These are phyloP conservation scores for Lachnellula hyalina DNA, from an alignment of 2,329 filamentous ascomycete genomes.

Conservation along the genomic window DNA sequence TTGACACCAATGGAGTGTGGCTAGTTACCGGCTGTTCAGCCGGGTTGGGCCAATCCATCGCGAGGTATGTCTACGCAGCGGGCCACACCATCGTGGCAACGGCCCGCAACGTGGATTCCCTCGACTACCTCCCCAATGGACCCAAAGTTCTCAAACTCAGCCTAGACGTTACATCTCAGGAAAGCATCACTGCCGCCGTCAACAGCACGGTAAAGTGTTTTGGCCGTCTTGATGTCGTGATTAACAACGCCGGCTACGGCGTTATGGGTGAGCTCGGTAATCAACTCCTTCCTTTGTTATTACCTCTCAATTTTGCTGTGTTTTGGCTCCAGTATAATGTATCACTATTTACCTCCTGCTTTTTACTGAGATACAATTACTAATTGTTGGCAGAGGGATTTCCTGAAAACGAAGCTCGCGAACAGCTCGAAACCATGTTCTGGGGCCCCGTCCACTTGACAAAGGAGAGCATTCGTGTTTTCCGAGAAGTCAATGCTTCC, in stretches of 20 bases:
- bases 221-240: constrained; percentile 48
- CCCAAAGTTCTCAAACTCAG: constrained; percentile 38
- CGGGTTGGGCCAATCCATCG: constrained; percentile 40
- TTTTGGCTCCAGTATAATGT: too few species aligned
- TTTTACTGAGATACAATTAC: too few species aligned
- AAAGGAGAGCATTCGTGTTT: constrained; percentile 1
- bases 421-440: constrained; percentile 1
- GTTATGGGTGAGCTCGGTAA: neutral
- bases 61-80: constrained; percentile 32
- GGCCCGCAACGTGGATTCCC: constrained; percentile 37
- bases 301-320: too few species aligned
- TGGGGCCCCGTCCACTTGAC: constrained; percentile 8
- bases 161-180: constrained; percentile 43
- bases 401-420: neutral
- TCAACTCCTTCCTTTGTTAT: neutral
- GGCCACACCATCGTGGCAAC: constrained; percentile 41
- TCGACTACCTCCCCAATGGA: constrained; percentile 35
- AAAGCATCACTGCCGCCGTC: constrained; percentile 31
- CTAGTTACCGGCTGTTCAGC: constrained; percentile 43
- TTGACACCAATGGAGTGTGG: constrained; percentile 31
- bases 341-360: too few species aligned
- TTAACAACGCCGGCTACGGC: constrained; percentile 54
- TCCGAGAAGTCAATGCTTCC: constrained; percentile 8
- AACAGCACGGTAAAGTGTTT: constrained; percentile 30
- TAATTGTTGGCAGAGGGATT: neutral